These are phyloP conservation scores for Cadophora malorum DNA, from an alignment of 2,329 filamentous ascomycete species.

Conservation along the genomic window DNA sequence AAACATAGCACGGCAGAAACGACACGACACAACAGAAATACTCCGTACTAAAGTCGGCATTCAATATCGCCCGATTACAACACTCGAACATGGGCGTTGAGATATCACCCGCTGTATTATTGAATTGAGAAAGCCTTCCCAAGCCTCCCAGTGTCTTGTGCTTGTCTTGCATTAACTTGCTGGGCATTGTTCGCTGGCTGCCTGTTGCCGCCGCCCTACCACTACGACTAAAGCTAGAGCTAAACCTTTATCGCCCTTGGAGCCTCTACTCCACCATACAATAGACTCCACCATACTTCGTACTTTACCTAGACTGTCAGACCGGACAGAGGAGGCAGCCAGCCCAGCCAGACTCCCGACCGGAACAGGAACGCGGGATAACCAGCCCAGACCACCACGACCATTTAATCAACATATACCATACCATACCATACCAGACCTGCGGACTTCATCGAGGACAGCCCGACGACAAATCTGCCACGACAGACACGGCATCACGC, in stretches of 20 bases:
- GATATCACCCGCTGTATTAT: background rate
- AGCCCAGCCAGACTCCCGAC: background rate
- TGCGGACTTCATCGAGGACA: background rate
- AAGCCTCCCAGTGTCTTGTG: background rate
- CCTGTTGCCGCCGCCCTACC: background rate
- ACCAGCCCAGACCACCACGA: background rate
- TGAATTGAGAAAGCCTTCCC: background rate
- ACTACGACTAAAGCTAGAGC: background rate
- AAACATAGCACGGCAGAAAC: conserved; percentile 4
- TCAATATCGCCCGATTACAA: background rate
- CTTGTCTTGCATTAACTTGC: background rate
- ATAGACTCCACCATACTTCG: background rate
- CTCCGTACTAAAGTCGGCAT: background rate
- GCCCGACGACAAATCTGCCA: conserved; percentile 6
- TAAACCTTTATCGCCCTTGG: background rate
- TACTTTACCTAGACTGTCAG: background rate
- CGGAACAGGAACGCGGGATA: conserved; percentile 1
- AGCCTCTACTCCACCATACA: conserved; percentile 3
- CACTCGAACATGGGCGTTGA: conserved; percentile 4
- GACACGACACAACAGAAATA: background rate
- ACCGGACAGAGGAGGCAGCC: background rate
- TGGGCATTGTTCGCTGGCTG: conserved; percentile 11
- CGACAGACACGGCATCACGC: background rate
- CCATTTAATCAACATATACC: background rate
- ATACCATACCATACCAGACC: background rate